Percentiles rank a stretch among this genome's conserved stretches.
These are phyloP conservation scores for Rhynchosporium secalis DNA, from an alignment of 2,329 filamentous ascomycete genomes.

Conservation along the genomic window DNA sequence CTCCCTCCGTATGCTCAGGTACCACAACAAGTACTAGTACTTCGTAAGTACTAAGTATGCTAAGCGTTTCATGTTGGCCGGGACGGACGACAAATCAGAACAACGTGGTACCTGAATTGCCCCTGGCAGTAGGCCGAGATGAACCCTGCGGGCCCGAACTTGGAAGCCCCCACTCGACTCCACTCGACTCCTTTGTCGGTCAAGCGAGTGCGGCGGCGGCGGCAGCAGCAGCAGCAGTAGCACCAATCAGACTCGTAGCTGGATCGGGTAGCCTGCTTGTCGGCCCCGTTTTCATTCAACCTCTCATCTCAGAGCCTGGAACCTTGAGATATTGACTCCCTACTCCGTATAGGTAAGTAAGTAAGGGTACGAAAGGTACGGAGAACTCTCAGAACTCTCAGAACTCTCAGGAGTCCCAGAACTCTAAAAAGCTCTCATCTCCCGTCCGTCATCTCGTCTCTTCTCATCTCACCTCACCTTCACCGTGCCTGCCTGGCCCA, in stretches of 20 bases:
- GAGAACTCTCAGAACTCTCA: too few relatives aligned
- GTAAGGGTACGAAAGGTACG: too few relatives aligned
- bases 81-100: not conserved
- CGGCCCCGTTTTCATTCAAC: conserved; percentile 3
- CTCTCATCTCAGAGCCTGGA: not conserved
- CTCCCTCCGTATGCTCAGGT: not conserved
- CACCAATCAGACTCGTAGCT: conserved; percentile 20
- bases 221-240: not conserved
- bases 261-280: conserved; percentile 1
- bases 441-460: not conserved
- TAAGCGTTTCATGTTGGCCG: conserved; percentile 17
- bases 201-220: not conserved
- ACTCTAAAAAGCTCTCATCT: too few relatives aligned
- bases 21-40: too few relatives aligned
- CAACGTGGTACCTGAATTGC: not conserved
- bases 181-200: conserved; percentile 18
- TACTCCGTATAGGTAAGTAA: too few relatives aligned
- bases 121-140: not conserved
- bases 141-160: not conserved
- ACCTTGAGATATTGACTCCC: too few relatives aligned
- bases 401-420: too few relatives aligned
- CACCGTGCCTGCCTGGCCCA: not conserved
- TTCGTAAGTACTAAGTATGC: not conserved
- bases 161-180: conserved; percentile 7
- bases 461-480: not conserved